phyloP scores from a whole-genome alignment of 106 monocot genomes.

The Dendrobium huoshanense region DNA sequence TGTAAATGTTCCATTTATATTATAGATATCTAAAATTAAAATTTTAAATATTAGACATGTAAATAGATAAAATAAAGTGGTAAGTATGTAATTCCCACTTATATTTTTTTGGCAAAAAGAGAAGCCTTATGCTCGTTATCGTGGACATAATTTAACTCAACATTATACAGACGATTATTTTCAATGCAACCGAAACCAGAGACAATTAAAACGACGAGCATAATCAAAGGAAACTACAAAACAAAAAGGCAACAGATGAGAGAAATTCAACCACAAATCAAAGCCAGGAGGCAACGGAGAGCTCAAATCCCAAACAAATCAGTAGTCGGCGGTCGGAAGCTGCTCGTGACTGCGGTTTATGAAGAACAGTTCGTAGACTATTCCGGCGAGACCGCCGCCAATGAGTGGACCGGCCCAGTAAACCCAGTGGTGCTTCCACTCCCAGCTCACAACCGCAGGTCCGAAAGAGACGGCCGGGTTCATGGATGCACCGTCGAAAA shows the following conservation, averaged over 20 bases:
- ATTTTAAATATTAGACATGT: too few species aligned
- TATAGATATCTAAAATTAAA: too few species aligned
- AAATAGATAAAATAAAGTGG: too few species aligned
- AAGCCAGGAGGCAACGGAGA: neutral
- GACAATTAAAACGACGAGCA: neutral
- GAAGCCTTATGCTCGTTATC: neutral
- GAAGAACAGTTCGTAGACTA: constrained; percentile 32
- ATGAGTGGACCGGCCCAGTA: constrained; percentile 43
- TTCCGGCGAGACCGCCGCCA: constrained; percentile 31
- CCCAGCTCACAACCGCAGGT: constrained; percentile 36
- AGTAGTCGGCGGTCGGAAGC: constrained; percentile 33
- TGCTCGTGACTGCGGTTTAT: constrained; percentile 30
- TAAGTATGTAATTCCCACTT: too few species aligned
- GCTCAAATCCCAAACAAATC: neutral
- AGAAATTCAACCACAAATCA: neutral
- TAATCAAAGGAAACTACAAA: neutral
- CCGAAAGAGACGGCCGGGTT: constrained; percentile 44
- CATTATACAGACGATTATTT: neutral
- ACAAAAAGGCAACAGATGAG: neutral
- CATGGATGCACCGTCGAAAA: constrained; percentile 43
- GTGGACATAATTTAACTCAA: neutral
- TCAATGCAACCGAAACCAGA: neutral
- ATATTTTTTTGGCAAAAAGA: neutral
- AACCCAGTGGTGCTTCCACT: constrained; percentile 32
- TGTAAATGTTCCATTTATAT: too few species aligned